Evolutionary conservation across 2,329 filamentous ascomycete genomes (phyloP).

Genomic region (Atkinsonella texensis): DNA sequence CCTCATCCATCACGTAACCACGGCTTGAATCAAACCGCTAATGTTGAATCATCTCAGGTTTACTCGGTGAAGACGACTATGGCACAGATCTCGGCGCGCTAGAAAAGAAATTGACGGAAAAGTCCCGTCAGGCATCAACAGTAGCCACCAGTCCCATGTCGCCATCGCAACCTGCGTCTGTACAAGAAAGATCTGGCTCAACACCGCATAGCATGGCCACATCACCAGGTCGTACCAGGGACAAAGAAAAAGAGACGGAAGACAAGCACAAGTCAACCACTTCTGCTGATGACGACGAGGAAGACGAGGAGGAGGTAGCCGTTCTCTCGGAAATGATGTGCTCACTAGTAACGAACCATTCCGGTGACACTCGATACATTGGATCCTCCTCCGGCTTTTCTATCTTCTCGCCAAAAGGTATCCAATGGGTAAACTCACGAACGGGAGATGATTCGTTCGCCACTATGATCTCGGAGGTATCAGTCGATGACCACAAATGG

Average conservation of each 20-base stretch:
- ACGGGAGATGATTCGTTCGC: slow-evolving; percentile 94
- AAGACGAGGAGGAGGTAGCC: slow-evolving; percentile 59
- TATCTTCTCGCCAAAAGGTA: slow-evolving; percentile 95
- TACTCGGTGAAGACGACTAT: slow-evolving; percentile 75
- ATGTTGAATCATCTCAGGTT: slow-evolving; percentile 30
- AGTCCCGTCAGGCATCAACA: slow-evolving; percentile 38
- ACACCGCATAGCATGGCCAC: slow-evolving; percentile 43
- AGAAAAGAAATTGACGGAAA: slow-evolving; percentile 61
- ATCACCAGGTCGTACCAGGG: slow-evolving; percentile 34
- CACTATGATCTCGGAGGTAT: slow-evolving; percentile 85
- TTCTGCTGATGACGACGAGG: slow-evolving; percentile 27
- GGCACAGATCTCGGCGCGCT: slow-evolving; percentile 80
- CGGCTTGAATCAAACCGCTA: neutral
- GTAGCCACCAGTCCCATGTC: slow-evolving; percentile 35
- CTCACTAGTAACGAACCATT: slow-evolving; percentile 88
- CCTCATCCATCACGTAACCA: neutral
- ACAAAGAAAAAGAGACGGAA: slow-evolving; percentile 21
- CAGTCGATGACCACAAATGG: slow-evolving; percentile 89
- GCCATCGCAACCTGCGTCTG: slow-evolving; percentile 34
- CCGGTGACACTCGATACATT: slow-evolving; percentile 90
- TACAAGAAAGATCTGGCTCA: slow-evolving; percentile 28
- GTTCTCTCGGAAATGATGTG: slow-evolving; percentile 97
- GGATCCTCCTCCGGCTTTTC: slow-evolving; percentile 98
- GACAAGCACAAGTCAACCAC: slow-evolving; percentile 25
- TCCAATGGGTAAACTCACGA: slow-evolving; percentile 97